These are phyloP conservation scores for Penicillium hesseltinei DNA, from an alignment of 2,329 filamentous ascomycete genomes.

Conservation along the genomic window DNA sequence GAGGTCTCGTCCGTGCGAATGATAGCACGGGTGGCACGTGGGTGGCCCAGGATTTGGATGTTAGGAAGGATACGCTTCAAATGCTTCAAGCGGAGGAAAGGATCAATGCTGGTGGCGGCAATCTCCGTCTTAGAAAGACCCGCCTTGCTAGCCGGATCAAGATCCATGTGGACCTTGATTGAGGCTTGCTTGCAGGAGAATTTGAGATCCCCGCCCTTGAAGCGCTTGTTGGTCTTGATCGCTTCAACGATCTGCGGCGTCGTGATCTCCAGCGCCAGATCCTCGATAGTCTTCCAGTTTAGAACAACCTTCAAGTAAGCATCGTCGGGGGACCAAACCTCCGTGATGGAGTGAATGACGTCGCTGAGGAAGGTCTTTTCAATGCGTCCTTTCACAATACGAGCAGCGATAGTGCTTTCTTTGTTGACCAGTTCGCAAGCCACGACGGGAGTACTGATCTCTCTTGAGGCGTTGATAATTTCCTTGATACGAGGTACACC, in stretches of 20 bases:
- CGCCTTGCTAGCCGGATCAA: slow-evolving; percentile 36
- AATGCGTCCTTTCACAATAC: slow-evolving; percentile 86
- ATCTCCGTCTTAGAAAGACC: slow-evolving; percentile 44
- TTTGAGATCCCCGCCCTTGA: slow-evolving; percentile 65
- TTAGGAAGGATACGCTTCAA: slow-evolving; percentile 77
- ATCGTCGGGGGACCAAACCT: slow-evolving; percentile 77
- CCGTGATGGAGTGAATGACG: slow-evolving; percentile 75
- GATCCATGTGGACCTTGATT: slow-evolving; percentile 70
- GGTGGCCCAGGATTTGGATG: slow-evolving; percentile 87
- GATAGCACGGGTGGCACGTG: slow-evolving; percentile 80
- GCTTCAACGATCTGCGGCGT: slow-evolving; percentile 70
- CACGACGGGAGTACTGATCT: slow-evolving; percentile 92
- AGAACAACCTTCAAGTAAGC: slow-evolving; percentile 79
- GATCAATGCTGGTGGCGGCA: slow-evolving; percentile 43
- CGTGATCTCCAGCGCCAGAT: slow-evolving; percentile 77
- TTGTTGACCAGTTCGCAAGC: slow-evolving; percentile 78
- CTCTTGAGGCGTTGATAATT: slow-evolving; percentile 97
- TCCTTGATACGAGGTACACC: slow-evolving; percentile 99
- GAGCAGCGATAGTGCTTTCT: slow-evolving; percentile 72
- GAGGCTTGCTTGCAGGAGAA: slow-evolving; percentile 51
- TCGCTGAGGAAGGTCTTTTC: slow-evolving; percentile 92
- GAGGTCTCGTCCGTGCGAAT: slow-evolving; percentile 75
- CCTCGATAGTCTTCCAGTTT: slow-evolving; percentile 73
- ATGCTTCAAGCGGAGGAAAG: slow-evolving; percentile 68
- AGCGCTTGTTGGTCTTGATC: slow-evolving; percentile 77